Evolutionary conservation across 2,329 filamentous ascomycete species (phyloP), one percentile per base, ranked within the genome.

Genomic region (Cytospora leucostoma): DNA sequence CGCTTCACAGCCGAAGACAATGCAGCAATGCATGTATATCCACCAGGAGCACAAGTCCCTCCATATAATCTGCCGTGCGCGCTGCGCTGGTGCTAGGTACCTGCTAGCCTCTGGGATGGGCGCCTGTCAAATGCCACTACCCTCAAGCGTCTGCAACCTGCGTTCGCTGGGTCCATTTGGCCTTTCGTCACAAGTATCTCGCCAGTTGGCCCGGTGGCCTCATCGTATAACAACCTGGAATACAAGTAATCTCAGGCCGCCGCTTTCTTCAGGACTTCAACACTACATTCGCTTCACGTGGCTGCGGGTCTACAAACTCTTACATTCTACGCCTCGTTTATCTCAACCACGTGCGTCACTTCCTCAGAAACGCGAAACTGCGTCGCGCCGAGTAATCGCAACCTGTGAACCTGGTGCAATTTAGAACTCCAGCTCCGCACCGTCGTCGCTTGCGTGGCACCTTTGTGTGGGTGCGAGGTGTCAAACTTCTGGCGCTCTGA

Each of bases 71-170:
- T 47, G 44, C 44, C 44, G 44, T 47, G 44, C 44, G n/a, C n/a
- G 44, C 44, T 21, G 44, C 21, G 44, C 44, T 12, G 15, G n/a
- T 55, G 15, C 21, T 54, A 17, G 57, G 50, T 60, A 55, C 40
- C 57, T 59, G 35, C 12, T 59, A 52, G 56, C 51, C 38, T 49
- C 37, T 49, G 35, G n/a, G 49, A 21, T 50, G 53, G 63, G 63
- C 60, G 63, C 44, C 63, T 65, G 63, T 60, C 63, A 65, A 63
- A 63, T 65, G 63, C 63, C 61, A 61, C 59, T 40, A 53, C 44
- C 51, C 55, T 21, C 47, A n/a, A 51, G 37, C 58, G 47, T 61
- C 51, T 61, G 57, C 38, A 52, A 61, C 58, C 49, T 21, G 35
- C 51, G 7, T 34, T 51, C 58, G 32, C 47, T 27, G 27, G 27